These are phyloP conservation scores for Flaveria trinervia DNA, from an alignment of 129 eudicot species.

Conservation along the genomic window DNA sequence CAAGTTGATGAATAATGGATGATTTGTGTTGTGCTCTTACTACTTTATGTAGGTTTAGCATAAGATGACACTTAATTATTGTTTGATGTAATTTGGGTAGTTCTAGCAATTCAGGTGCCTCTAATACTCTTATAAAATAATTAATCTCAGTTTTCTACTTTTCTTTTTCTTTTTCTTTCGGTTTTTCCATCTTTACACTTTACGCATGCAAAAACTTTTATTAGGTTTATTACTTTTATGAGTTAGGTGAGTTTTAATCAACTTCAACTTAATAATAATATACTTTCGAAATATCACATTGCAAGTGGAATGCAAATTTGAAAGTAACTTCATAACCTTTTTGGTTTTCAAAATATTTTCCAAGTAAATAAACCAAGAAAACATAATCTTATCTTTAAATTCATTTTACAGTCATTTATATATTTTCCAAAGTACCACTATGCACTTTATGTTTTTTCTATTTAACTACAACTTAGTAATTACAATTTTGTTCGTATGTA, in stretches of 20 bases:
- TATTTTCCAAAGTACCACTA: background rate
- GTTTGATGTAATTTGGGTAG: no score
- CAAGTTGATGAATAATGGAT: no score
- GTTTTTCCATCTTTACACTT: slow-evolving; percentile 17
- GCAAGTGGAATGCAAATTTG: slow-evolving; percentile 33
- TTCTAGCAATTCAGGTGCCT: no score
- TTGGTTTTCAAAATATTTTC: background rate
- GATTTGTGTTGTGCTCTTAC: no score
- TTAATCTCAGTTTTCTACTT: background rate
- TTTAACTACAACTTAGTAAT: no score
- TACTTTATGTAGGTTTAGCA: no score
- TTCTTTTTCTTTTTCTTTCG: background rate
- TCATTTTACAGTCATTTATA: background rate
- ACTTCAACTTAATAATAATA: slow-evolving; percentile 11
- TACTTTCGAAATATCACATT: slow-evolving; percentile 15
- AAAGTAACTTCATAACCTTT: slow-evolving; percentile 23
- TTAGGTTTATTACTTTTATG: slow-evolving; percentile 20
- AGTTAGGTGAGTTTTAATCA: slow-evolving; percentile 25
- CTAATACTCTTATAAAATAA: no score
- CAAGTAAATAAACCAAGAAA: background rate
- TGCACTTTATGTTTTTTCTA: no score
- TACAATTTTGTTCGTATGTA: no score
- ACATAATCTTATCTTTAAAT: background rate
- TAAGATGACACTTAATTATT: no score
- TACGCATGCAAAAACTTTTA: slow-evolving; percentile 22